Evolutionary conservation across 495 filamentous ascomycete species (phyloP).

Genomic region (Penicillium mononematosum): DNA sequence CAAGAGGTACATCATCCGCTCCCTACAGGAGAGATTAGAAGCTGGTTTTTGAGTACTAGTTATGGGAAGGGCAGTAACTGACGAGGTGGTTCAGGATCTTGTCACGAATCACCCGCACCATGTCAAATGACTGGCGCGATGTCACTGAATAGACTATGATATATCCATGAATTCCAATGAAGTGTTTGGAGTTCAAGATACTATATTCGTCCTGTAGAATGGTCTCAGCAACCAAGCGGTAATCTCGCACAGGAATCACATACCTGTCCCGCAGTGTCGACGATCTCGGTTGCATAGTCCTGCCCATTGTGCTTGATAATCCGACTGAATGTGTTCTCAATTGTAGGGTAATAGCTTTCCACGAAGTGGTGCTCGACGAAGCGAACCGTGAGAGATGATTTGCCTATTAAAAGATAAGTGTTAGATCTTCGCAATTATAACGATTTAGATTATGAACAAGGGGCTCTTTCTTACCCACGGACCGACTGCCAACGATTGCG

Average conservation of each 20-base stretch:
- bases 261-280: conserved; percentile 98
- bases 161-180: conserved; percentile 99
- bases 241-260: conserved; percentile 18
- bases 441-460: background rate
- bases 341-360: conserved; percentile 98
- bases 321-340: conserved; percentile 97
- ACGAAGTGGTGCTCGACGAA: conserved; percentile 98
- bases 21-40: conserved; percentile 54
- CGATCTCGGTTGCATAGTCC: conserved; percentile 94
- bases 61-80: conserved; percentile 30
- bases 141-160: conserved; percentile 97
- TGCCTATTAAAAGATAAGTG: conserved; percentile 56
- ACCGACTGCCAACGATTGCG: conserved; percentile 94
- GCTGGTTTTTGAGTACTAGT: background rate
- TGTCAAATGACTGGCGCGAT: conserved; percentile 91
- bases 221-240: conserved; percentile 7
- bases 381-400: conserved; percentile 95
- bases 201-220: conserved; percentile 86
- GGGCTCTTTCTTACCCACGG: conserved; percentile 74
- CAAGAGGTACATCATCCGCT: conserved; percentile 85
- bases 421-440: background rate
- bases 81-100: conserved; percentile 97
- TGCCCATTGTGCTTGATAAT: conserved; percentile 88
- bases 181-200: conserved; percentile 97
- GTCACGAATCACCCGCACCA: conserved; percentile 90